Base-by-base conservation (phyloP, 805 yeast species). In the Candida qinlingensis region DNA sequence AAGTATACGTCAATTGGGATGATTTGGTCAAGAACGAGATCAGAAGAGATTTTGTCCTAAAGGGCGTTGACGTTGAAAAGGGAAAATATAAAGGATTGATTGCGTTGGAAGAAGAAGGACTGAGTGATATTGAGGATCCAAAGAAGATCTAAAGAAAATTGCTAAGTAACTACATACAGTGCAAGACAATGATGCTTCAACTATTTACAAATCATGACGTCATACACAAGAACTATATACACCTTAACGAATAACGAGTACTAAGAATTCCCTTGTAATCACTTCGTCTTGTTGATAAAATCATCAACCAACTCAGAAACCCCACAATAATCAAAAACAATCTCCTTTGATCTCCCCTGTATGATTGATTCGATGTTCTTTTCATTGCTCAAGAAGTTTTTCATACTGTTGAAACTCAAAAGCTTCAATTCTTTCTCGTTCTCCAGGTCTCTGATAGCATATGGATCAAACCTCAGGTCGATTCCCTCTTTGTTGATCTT, bases 381-480 rank as follows among this genome's bases (percentile, higher is more conserved):
- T 50, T 76, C 78, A 54, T 73, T 76, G 25, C 63, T 57, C 12
- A 68, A 64, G 67, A 75, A 71, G 10, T 56, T 62, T 7, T 50
- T 48, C 8, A 76, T 45, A 5, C 53, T 53, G n/a, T 60, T 57
- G 44, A 66, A 65, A 12, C 63, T 60, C 2, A 27, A 42, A 40
- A 62, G 67, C 39, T 63, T 63, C 4, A 54, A 49, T 13, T 66
- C 66, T 13, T 63, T 59, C 19, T 61, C 59, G 7, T 64, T 64
- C 26, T 62, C 52, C 6, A 63, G 38, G 41, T 75, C 76, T 44
- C 72, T 67, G 9, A 68, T 64, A 4, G 76, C 77, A 54, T 79
- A 79, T 1, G 84, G 83, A 55, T 79, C 81, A 5, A 74, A 54
- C 30, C 78, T 60, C 5, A 64, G 57, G 31, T 65, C 63, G 39